phyloP scores from a whole-genome alignment of 345 rosid genomes.

The Noccaea bulbosa region DNA sequence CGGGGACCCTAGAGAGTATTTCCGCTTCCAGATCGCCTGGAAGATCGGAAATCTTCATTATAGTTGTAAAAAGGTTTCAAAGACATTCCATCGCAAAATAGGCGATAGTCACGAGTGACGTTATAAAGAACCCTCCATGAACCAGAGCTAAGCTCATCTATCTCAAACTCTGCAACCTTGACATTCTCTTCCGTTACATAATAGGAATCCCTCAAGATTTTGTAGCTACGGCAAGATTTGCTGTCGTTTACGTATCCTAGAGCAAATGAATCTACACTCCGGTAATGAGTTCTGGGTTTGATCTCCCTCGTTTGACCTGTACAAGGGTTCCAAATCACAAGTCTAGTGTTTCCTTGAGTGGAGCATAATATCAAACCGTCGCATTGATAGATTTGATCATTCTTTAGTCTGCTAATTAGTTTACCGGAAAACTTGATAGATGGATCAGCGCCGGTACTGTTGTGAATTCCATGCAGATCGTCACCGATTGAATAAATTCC shows the following conservation, averaged over 20 bases:
- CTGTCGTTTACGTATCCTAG: neutral
- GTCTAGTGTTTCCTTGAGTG: neutral
- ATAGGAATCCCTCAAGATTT: too few species aligned
- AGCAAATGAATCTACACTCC: neutral
- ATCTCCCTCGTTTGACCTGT: neutral
- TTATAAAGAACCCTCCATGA: neutral
- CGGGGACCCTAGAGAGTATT: conserved; percentile 15
- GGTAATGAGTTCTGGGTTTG: neutral
- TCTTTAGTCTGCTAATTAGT: neutral
- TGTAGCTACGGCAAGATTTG: too few species aligned
- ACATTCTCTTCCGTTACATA: too few species aligned
- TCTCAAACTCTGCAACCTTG: neutral
- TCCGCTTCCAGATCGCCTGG: conserved; percentile 16
- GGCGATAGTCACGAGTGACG: neutral
- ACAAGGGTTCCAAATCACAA: conserved; percentile 3
- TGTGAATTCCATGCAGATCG: neutral
- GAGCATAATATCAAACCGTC: conserved; percentile 6
- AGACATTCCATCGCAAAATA: neutral
- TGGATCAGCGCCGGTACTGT: neutral
- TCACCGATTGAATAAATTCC: neutral
- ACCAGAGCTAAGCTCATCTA: neutral
- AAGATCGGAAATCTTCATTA: neutral
- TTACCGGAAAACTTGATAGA: neutral
- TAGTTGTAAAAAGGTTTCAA: too few species aligned
- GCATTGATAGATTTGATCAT: neutral